Percentiles rank a stretch among this genome's conserved stretches.
phyloP scores from a whole-genome alignment of 257 asterid species.

The Plantago ovata region DNA sequence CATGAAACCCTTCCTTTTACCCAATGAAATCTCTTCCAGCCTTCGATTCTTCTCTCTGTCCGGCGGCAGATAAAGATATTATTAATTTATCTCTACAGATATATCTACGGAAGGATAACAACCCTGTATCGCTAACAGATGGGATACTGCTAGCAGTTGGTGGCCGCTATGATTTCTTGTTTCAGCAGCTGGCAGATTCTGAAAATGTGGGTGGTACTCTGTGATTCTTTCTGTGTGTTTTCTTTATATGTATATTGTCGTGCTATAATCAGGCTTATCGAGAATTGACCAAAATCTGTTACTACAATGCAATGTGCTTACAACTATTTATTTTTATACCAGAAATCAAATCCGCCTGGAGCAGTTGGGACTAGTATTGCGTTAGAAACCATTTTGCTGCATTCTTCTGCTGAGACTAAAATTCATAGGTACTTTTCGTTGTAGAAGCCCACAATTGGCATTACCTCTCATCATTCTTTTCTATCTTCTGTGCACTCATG shows the following conservation, averaged over 20 bases:
- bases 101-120: conserved; percentile 62
- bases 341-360: conserved; percentile 85
- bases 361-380: conserved; percentile 97
- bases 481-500: conserved; percentile 19
- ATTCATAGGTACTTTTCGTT: conserved; percentile 40
- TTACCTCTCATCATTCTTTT: conserved; percentile 4
- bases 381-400: conserved; percentile 74
- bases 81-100: conserved; percentile 43
- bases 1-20: neutral
- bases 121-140: conserved; percentile 57
- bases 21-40: neutral
- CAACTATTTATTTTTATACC: conserved; percentile 26
- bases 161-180: conserved; percentile 92
- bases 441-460: conserved; percentile 5
- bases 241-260: too few species aligned
- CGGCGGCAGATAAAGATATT: neutral
- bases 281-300: neutral
- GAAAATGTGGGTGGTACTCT: conserved; percentile 52
- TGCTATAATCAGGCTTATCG: too few species aligned
- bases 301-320: conserved; percentile 11
- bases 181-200: conserved; percentile 53
- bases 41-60: too few species aligned
- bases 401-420: conserved; percentile 51
- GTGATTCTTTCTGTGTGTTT: conserved; percentile 10
- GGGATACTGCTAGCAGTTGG: conserved; percentile 95